phyloP scores from a whole-genome alignment of 352 stramenopile species.

The Aphanomyces invadans region DNA sequence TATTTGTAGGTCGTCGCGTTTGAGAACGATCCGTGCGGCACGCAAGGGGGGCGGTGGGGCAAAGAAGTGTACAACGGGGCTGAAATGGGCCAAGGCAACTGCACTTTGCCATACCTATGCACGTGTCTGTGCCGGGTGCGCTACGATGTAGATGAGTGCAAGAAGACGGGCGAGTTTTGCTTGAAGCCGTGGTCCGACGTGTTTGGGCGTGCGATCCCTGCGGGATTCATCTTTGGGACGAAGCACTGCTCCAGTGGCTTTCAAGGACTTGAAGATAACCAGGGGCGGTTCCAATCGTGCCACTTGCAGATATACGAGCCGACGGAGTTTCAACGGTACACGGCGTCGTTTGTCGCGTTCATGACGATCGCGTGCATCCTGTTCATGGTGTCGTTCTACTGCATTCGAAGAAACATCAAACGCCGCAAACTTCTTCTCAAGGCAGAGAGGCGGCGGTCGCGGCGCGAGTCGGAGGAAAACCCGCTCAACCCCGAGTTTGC shows the following conservation, averaged over 20 bases:
- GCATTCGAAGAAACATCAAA: slow-evolving; percentile 76
- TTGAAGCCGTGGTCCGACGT: slow-evolving; percentile 76
- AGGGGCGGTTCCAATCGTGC: slow-evolving; percentile 88
- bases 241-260: slow-evolving; percentile 88
- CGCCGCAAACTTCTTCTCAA: slow-evolving; percentile 80
- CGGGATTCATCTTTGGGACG: slow-evolving; percentile 89
- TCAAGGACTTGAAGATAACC: slow-evolving; percentile 84
- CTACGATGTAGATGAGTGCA: slow-evolving; percentile 63
- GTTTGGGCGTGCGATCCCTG: slow-evolving; percentile 58
- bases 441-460: slow-evolving; percentile 80
- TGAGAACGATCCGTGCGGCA: slow-evolving; percentile 90
- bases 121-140: slow-evolving; percentile 87
- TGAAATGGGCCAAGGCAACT: slow-evolving; percentile 85
- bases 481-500: slow-evolving; percentile 10
- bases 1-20: slow-evolving; percentile 50
- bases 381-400: slow-evolving; percentile 72
- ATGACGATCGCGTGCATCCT: slow-evolving; percentile 60
- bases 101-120: slow-evolving; percentile 84
- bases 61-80: slow-evolving; percentile 67
- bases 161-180: slow-evolving; percentile 66
- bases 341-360: slow-evolving; percentile 61
- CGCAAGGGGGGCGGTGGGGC: slow-evolving; percentile 61
- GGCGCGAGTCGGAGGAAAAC: slow-evolving; percentile 32
- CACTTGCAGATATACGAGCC: slow-evolving; percentile 94
- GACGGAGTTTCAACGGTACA: slow-evolving; percentile 73